Conservation (phyloP, 2,329 filamentous ascomycete genomes). For the Fusarium armeniacum region DNA sequence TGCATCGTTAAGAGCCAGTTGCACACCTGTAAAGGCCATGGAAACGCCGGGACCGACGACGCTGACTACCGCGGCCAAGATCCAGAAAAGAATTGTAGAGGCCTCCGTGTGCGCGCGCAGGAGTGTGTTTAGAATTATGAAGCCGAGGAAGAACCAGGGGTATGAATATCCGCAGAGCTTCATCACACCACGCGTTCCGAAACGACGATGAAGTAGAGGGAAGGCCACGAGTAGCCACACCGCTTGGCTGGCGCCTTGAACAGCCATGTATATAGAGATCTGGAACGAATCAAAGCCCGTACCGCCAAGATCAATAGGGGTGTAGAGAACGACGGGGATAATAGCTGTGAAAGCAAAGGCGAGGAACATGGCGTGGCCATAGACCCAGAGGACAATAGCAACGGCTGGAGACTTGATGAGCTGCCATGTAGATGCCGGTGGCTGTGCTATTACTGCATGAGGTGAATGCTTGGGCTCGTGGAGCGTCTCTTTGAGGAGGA, state of each 20-base stretch:
- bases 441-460: conserved; percentile 5
- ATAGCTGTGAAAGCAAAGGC: conserved; percentile 80
- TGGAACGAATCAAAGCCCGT: conserved; percentile 71
- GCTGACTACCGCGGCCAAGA: conserved; percentile 57
- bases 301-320: conserved; percentile 72
- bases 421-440: conserved; percentile 46
- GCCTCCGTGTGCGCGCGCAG: conserved; percentile 55
- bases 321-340: conserved; percentile 77
- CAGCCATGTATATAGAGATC: conserved; percentile 76
- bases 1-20: conserved; percentile 82
- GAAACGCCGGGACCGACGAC: conserved; percentile 72
- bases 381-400: conserved; percentile 73
- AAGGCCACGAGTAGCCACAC: conserved; percentile 79
- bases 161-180: conserved; percentile 67
- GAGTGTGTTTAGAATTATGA: conserved; percentile 68
- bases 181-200: conserved; percentile 77
- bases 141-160: conserved; percentile 73
- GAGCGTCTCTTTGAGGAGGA: conserved; percentile 76
- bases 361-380: conserved; percentile 75
- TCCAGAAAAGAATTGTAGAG: conserved; percentile 68
- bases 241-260: conserved; percentile 76
- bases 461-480: conserved; percentile 33
- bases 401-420: conserved; percentile 76
- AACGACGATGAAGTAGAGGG: conserved; percentile 73
- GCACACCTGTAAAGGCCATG: conserved; percentile 79